phyloP scores from a whole-genome alignment of 2,329 filamentous ascomycete genomes.

The Pyrenochaeta sp. region DNA sequence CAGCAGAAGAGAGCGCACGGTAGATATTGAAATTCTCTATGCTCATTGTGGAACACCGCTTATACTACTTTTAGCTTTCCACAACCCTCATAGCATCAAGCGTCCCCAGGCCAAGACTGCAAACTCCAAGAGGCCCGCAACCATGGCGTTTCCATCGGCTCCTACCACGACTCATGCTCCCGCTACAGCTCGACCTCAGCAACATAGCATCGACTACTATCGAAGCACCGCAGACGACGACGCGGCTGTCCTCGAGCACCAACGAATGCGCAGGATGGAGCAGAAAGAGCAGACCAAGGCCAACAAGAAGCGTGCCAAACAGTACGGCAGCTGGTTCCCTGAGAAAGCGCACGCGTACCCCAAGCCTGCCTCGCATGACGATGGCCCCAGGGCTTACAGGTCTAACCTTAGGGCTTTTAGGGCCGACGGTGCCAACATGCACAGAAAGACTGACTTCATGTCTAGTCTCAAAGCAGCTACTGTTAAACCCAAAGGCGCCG shows the following conservation, averaged over 20 bases:
- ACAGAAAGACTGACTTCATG: slow-evolving; percentile 34
- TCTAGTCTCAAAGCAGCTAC: slow-evolving; percentile 28
- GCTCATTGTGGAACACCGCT: slow-evolving; percentile 33
- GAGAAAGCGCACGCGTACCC: too few species aligned
- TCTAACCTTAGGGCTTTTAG: slow-evolving; percentile 38
- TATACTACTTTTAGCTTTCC: slow-evolving; percentile 39
- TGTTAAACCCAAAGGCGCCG: slow-evolving; percentile 14
- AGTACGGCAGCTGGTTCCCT: too few species aligned
- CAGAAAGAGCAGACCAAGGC: slow-evolving; percentile 71
- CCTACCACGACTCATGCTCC: slow-evolving; percentile 23
- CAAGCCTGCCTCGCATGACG: too few species aligned
- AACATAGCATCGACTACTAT: slow-evolving; percentile 53
- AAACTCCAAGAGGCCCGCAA: slow-evolving; percentile 31
- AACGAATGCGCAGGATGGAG: slow-evolving; percentile 70
- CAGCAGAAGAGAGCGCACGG: slow-evolving; percentile 42
- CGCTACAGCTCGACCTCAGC: slow-evolving; percentile 18
- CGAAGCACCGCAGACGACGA: slow-evolving; percentile 89
- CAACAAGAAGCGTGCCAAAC: slow-evolving; percentile 68
- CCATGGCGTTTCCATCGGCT: slow-evolving; percentile 26
- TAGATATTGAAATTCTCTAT: slow-evolving; percentile 37
- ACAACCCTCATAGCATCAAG: slow-evolving; percentile 43
- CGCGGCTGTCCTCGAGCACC: slow-evolving; percentile 68
- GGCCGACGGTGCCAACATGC: slow-evolving; percentile 32
- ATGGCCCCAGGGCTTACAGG: too few species aligned
- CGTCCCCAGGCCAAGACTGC: slow-evolving; percentile 40